Percentiles rank a stretch among this genome's conserved stretches.
phyloP scores from a whole-genome alignment of 768 basidiomycete genomes.

The Collybia nuda region DNA sequence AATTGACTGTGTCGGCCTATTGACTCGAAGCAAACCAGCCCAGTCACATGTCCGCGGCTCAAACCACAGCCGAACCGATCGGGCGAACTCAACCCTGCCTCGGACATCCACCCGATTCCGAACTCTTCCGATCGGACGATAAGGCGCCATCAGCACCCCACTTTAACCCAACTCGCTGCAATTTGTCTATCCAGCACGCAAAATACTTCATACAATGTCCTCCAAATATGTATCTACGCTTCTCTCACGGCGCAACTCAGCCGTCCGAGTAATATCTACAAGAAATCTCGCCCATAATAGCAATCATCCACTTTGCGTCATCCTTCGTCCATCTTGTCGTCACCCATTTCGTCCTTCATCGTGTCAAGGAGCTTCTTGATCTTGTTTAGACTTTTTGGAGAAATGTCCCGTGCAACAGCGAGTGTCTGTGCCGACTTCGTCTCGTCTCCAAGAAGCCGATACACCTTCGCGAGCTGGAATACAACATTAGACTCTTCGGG shows the following conservation, averaged over 20 bases:
- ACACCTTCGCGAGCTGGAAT: conserved; percentile 93
- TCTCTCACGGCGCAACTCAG: conserved; percentile 5
- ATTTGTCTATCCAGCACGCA: too few relatives aligned
- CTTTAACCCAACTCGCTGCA: conserved; percentile 2
- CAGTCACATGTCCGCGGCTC: conserved; percentile 12
- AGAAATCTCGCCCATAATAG: conserved; percentile 32
- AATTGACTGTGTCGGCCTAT: conserved; percentile 9
- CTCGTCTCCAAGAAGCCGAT: conserved; percentile 77
- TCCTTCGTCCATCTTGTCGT: conserved; percentile 77
- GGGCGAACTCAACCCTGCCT: conserved; percentile 4
- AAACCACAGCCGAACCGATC: conserved; percentile 5
- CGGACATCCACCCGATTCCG: conserved; percentile 9
- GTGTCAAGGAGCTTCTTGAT: conserved; percentile 78
- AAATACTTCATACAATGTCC: not conserved
- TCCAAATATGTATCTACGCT: conserved; percentile 10
- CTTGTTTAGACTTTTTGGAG: conserved; percentile 86
- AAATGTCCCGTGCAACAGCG: conserved; percentile 89
- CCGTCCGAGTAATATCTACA: conserved; percentile 20
- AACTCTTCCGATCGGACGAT: conserved; percentile 14
- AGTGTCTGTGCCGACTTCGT: conserved; percentile 82
- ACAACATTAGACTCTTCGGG: conserved; percentile 97
- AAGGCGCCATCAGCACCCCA: conserved; percentile 23
- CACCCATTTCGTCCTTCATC: conserved; percentile 56
- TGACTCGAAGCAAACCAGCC: conserved; percentile 16
- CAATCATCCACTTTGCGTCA: conserved; percentile 31